These are phyloP conservation scores for Colletotrichum musicola DNA, from an alignment of 2,329 filamentous ascomycete genomes.

Conservation along the genomic window DNA sequence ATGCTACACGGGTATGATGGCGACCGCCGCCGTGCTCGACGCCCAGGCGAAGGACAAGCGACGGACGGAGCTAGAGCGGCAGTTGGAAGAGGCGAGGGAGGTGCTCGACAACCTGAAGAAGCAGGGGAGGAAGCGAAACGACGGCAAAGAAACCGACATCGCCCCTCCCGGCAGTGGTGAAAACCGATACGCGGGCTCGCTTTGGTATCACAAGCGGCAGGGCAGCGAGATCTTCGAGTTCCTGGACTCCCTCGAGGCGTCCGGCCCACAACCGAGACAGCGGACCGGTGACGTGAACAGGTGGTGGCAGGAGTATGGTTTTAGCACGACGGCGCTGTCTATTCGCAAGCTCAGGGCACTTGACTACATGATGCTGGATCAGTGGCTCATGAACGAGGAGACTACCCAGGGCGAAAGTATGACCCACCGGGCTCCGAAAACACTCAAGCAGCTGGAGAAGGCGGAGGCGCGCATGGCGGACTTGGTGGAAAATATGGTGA, in stretches of 20 bases:
- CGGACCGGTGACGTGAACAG: constrained; percentile 6
- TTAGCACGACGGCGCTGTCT: neutral
- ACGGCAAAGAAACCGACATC: constrained; percentile 26
- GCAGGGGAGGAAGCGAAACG: constrained; percentile 43
- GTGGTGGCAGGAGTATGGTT: constrained; percentile 18
- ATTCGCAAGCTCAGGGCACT: neutral
- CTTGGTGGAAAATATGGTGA: constrained; percentile 11
- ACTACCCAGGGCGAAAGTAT: neutral
- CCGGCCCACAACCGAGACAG: too few relatives aligned
- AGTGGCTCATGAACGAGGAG: constrained; percentile 11
- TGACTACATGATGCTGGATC: constrained; percentile 15
- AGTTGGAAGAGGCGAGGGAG: constrained; percentile 67
- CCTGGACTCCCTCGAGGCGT: constrained; percentile 23
- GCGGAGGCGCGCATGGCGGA: neutral
- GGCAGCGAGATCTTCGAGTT: constrained; percentile 21
- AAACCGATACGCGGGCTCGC: constrained; percentile 32
- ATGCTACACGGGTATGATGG: constrained; percentile 76
- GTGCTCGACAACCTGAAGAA: constrained; percentile 57
- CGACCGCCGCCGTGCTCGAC: constrained; percentile 73
- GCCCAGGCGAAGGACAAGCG: constrained; percentile 69
- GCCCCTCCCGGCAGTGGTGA: constrained; percentile 43
- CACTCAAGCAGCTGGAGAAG: neutral
- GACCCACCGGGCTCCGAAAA: constrained; percentile 13
- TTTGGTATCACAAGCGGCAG: constrained; percentile 12
- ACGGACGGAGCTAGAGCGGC: constrained; percentile 70